Conservation (phyloP, 768 basidiomycete genomes). For the Austroboletus eburneus region DNA sequence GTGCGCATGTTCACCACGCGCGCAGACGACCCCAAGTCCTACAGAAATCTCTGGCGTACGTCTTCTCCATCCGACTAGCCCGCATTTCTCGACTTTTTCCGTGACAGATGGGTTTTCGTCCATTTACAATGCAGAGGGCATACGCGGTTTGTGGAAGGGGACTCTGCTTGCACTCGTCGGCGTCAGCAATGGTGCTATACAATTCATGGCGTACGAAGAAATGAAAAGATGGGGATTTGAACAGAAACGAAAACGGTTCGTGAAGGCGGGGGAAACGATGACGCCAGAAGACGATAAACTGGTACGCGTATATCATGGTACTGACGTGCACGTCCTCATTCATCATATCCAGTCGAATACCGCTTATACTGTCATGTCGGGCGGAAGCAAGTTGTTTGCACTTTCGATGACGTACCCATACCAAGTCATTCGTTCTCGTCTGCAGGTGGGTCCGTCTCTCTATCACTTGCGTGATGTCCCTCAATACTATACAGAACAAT, state of each 20-base stretch:
- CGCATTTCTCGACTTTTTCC: neutral
- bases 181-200: slow-evolving; percentile 90
- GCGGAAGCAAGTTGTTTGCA: slow-evolving; percentile 81
- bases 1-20: slow-evolving; percentile 92
- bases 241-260: slow-evolving; percentile 61
- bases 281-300: slow-evolving; percentile 78
- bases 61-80: neutral
- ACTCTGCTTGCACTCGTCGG: slow-evolving; percentile 87
- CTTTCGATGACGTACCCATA: slow-evolving; percentile 91
- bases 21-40: slow-evolving; percentile 62
- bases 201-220: slow-evolving; percentile 95
- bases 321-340: slow-evolving; percentile 1
- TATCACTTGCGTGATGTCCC: neutral
- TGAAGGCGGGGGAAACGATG: slow-evolving; percentile 59
- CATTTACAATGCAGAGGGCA: slow-evolving; percentile 71
- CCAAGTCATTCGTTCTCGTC: slow-evolving; percentile 90
- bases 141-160: slow-evolving; percentile 79
- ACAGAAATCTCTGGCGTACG: slow-evolving; percentile 74
- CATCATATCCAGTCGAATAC: slow-evolving; percentile 65
- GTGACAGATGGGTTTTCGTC: slow-evolving; percentile 63
- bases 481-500: slow-evolving; percentile 48
- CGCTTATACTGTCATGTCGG: slow-evolving; percentile 90
- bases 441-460: slow-evolving; percentile 59
- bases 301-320: slow-evolving; percentile 48
- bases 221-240: slow-evolving; percentile 90